Evolutionary conservation across 2,329 filamentous ascomycete species (phyloP).

Genomic region (Aspergillus fischeri): DNA sequence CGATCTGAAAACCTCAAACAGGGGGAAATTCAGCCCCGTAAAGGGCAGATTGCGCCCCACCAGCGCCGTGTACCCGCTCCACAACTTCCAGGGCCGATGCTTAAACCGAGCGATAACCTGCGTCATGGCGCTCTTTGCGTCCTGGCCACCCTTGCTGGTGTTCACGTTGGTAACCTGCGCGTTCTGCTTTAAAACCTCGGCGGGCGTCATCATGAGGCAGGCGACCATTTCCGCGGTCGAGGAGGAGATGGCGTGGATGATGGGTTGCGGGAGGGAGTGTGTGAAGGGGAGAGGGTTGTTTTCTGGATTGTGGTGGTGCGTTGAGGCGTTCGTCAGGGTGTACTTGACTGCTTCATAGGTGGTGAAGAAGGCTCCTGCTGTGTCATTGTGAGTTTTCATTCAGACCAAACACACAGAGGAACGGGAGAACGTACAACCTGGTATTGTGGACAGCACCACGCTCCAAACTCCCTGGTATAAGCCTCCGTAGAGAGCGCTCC

Average conservation of each 20-base stretch:
- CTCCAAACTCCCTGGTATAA: conserved; percentile 85
- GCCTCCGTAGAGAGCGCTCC: conserved; percentile 61
- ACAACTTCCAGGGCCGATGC: conserved; percentile 52
- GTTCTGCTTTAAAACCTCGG: conserved; percentile 90
- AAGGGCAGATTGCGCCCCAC: conserved; percentile 81
- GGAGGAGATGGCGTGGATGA: conserved; percentile 71
- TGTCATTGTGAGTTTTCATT: not conserved
- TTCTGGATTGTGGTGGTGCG: conserved; percentile 12
- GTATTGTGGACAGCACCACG: conserved; percentile 80
- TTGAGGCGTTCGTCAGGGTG: conserved; percentile 52
- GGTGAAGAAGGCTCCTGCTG: conserved; percentile 82
- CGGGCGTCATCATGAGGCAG: conserved; percentile 80
- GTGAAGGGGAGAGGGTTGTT: conserved; percentile 19
- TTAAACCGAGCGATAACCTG: conserved; percentile 56
- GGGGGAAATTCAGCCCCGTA: conserved; percentile 81
- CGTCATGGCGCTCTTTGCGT: conserved; percentile 47
- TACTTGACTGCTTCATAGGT: conserved; percentile 77
- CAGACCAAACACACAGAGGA: not conserved
- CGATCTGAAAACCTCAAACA: conserved; percentile 69
- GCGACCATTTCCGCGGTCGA: conserved; percentile 76
- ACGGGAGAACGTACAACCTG: conserved; percentile 58
- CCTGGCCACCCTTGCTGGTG: conserved; percentile 11
- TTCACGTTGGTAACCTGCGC: conserved; percentile 68
- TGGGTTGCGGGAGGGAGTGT: conserved; percentile 57
- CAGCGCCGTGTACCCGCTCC: conserved; percentile 74